These are phyloP conservation scores for Angomonas ambiguus DNA, from an alignment of 208 protist genomes.

Conservation along the genomic window DNA sequence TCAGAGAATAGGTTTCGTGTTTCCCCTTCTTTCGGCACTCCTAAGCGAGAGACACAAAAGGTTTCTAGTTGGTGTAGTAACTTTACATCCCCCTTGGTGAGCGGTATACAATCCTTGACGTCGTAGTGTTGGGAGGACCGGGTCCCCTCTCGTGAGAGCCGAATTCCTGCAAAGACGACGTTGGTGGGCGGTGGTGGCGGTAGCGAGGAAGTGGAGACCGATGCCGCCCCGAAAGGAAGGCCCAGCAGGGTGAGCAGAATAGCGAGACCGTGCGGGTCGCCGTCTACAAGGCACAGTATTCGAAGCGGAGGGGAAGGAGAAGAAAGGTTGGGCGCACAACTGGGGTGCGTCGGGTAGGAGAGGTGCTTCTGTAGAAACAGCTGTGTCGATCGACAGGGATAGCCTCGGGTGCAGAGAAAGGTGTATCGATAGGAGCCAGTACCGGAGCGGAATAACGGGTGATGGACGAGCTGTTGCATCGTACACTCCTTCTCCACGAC, in stretches of 20 bases:
- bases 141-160: too few relatives aligned
- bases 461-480: conserved; percentile 32
- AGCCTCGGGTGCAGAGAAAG: conserved; percentile 74
- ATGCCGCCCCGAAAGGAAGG: neutral
- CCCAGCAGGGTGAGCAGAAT: conserved; percentile 68
- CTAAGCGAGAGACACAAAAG: too few relatives aligned
- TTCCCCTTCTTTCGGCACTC: too few relatives aligned
- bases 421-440: neutral
- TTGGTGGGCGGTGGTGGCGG: neutral
- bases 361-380: conserved; percentile 48
- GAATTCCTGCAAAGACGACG: too few relatives aligned
- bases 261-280: conserved; percentile 72
- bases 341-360: neutral
- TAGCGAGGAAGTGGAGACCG: neutral
- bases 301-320: too few relatives aligned
- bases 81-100: too few relatives aligned
- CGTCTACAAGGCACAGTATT: conserved; percentile 84
- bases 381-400: conserved; percentile 60
- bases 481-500: conserved; percentile 81
- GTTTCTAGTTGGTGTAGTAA: neutral
- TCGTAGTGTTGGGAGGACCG: too few relatives aligned
- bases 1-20: too few relatives aligned
- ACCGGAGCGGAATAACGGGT: neutral
- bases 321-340: too few relatives aligned
- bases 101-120: too few relatives aligned